A percentile compares a stretch with the other conserved stretches of the same genome.
phyloP scores from a whole-genome alignment of 371 early-diverging fungal species.

The Mortierella sp. region DNA sequence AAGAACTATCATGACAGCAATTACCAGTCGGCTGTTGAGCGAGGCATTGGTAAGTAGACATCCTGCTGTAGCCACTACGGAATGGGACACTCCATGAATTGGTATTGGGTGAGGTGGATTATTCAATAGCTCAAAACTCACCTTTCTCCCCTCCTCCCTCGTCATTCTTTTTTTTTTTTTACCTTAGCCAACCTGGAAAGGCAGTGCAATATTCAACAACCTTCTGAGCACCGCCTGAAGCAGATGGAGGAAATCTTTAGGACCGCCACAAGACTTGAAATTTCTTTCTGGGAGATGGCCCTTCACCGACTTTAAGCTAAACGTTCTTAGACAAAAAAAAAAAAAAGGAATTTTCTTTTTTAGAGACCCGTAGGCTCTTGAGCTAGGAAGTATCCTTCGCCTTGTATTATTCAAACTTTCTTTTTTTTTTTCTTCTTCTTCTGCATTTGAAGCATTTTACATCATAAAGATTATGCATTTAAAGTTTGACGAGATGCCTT shows the following conservation, averaged over 20 bases:
- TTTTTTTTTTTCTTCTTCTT: too few species aligned
- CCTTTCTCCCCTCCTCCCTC: too few species aligned
- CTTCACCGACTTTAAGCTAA: conserved; percentile 36
- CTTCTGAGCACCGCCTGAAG: conserved; percentile 61
- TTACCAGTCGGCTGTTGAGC: conserved; percentile 73
- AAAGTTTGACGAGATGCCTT: too few species aligned
- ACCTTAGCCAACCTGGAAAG: conserved; percentile 60
- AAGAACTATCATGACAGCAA: conserved; percentile 71
- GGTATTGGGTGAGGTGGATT: neutral
- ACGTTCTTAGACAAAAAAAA: too few species aligned
- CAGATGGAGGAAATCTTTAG: conserved; percentile 75
- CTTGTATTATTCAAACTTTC: too few species aligned
- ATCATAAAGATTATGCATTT: too few species aligned
- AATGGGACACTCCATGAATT: neutral
- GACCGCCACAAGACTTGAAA: conserved; percentile 75
- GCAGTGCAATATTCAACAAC: conserved; percentile 64
- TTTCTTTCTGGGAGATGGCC: conserved; percentile 81
- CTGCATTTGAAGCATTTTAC: too few species aligned
- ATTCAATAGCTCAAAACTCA: conserved; percentile 6
- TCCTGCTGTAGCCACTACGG: conserved; percentile 6
- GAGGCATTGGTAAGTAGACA: conserved; percentile 62
- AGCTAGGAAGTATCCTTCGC: too few species aligned
- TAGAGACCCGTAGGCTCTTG: too few species aligned
- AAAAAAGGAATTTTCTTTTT: too few species aligned
- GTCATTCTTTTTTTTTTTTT: neutral